Percentiles rank a stretch among this genome's conserved stretches.
These are phyloP conservation scores for Fusarium drepaniforme DNA, from an alignment of 2,329 filamentous ascomycete species.

Conservation along the genomic window DNA sequence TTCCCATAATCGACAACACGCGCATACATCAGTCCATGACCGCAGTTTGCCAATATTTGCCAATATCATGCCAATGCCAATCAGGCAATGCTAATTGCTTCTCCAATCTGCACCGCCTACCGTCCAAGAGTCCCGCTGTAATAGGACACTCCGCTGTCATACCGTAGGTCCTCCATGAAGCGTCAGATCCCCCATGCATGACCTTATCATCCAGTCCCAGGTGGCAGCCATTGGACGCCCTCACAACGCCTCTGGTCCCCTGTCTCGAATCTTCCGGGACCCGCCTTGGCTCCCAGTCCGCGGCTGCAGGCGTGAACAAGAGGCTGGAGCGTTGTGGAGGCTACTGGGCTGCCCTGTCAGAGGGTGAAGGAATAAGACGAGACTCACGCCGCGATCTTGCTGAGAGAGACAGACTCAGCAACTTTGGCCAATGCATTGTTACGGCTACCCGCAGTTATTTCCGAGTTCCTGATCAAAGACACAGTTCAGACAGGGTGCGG, in stretches of 20 bases:
- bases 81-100: constrained; percentile 8
- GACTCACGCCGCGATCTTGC: not conserved
- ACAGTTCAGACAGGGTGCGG: not conserved
- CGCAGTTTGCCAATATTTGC: constrained; percentile 1
- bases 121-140: constrained; percentile 34
- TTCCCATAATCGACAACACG: constrained; percentile 2
- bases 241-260: constrained; percentile 16
- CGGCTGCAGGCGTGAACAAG: constrained; percentile 14
- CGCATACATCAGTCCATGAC: constrained; percentile 4
- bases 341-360: constrained; percentile 11
- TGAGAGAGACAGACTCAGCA: not conserved
- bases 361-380: constrained; percentile 24
- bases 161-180: constrained; percentile 24
- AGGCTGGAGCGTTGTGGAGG: constrained; percentile 23
- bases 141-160: constrained; percentile 38
- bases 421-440: constrained; percentile 11
- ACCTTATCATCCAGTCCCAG: constrained; percentile 41
- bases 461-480: not conserved
- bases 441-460: not conserved
- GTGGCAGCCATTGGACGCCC: constrained; percentile 27
- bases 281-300: constrained; percentile 2
- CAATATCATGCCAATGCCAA: not conserved
- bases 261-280: constrained; percentile 25
- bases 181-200: constrained; percentile 46
- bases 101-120: constrained; percentile 22